Evolutionary conservation across 331 rosid species (phyloP).

Genomic region (Ulmus americana): DNA sequence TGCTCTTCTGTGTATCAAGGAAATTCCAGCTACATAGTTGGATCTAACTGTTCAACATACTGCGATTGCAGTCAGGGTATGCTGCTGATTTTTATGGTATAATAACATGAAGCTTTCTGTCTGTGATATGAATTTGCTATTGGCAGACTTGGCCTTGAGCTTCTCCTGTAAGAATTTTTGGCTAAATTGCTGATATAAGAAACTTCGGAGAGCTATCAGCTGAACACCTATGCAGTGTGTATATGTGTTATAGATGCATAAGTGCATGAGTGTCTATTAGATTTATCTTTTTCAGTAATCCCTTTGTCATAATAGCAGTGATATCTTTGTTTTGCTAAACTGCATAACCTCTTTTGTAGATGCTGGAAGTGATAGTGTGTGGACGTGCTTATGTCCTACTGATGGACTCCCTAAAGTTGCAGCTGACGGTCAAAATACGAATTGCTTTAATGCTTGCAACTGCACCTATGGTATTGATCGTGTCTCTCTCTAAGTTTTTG

Average conservation of each 20-base stretch:
- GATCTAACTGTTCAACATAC: conserved; percentile 68
- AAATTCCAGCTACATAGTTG: conserved; percentile 37
- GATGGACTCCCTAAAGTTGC: conserved; percentile 69
- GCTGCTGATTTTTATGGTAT: conserved; percentile 24
- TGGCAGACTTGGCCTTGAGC: not conserved
- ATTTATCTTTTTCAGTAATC: not conserved
- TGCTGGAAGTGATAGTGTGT: conserved; percentile 36
- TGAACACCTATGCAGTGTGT: no score
- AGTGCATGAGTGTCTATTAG: not conserved
- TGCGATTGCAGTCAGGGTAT: conserved; percentile 81
- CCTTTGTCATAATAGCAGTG: no score
- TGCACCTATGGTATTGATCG: conserved; percentile 64
- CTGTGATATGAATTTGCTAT: not conserved
- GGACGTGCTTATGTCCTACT: conserved; percentile 75
- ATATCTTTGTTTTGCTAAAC: conserved; percentile 9
- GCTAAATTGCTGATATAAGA: not conserved
- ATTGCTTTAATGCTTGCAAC: conserved; percentile 76
- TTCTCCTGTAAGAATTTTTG: not conserved
- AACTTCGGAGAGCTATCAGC: no score
- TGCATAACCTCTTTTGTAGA: conserved; percentile 37
- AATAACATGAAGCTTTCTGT: conserved; percentile 17
- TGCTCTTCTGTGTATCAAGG: conserved; percentile 47
- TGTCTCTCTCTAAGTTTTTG: conserved; percentile 14
- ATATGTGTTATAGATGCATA: no score
- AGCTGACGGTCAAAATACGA: conserved; percentile 33